Evolutionary conservation across 129 eudicot genomes (phyloP).

Genomic region (Escallonia herrerae): DNA sequence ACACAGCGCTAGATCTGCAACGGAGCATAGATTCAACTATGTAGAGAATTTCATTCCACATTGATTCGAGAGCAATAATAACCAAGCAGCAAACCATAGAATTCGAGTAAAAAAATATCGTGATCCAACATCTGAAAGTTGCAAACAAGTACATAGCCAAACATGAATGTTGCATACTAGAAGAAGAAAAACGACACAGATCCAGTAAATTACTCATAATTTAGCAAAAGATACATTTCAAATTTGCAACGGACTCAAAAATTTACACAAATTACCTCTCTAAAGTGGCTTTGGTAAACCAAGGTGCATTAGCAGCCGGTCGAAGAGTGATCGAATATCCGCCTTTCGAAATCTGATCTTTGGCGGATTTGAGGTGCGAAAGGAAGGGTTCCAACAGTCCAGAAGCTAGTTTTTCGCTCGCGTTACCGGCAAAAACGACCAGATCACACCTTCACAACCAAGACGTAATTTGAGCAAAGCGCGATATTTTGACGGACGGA

Average conservation of each 20-base stretch:
- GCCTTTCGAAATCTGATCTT: slow-evolving; percentile 73
- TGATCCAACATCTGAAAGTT: too few relatives aligned
- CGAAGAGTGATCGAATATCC: slow-evolving; percentile 75
- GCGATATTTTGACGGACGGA: too few relatives aligned
- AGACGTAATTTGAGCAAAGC: neutral
- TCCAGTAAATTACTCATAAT: neutral
- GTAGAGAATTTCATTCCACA: neutral
- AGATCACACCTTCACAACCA: slow-evolving; percentile 59
- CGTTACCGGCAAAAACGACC: slow-evolving; percentile 66
- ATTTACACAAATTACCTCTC: slow-evolving; percentile 36
- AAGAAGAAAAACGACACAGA: neutral
- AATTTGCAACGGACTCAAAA: neutral
- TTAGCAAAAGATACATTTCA: neutral
- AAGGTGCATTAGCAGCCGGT: slow-evolving; percentile 35
- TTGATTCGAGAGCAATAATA: too few relatives aligned
- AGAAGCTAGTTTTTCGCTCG: slow-evolving; percentile 75
- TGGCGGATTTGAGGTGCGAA: slow-evolving; percentile 53
- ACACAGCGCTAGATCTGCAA: neutral
- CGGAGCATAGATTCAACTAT: neutral
- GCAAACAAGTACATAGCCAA: neutral
- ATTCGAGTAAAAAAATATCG: too few relatives aligned
- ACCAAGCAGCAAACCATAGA: too few relatives aligned
- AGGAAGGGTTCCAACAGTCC: slow-evolving; percentile 73
- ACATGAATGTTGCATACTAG: neutral
- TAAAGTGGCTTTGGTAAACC: slow-evolving; percentile 83